phyloP scores from a whole-genome alignment of 78 protist species.

The Pirum gemmata region DNA sequence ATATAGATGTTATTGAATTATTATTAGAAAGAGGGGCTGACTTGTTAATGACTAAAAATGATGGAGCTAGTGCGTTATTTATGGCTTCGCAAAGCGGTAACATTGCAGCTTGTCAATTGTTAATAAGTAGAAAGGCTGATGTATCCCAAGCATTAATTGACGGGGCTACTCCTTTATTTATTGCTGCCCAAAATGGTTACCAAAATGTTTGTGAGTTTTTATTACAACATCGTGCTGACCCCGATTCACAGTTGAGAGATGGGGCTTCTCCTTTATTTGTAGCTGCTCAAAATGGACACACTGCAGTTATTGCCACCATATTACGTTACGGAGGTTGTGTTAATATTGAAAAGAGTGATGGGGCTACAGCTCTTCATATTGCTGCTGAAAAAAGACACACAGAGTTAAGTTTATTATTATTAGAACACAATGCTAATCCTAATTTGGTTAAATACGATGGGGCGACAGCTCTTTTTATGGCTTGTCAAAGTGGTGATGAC shows the following conservation, averaged over 20 bases:
- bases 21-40: background rate
- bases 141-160: background rate
- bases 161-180: background rate
- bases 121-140: background rate
- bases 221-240: background rate
- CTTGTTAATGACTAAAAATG: too few species aligned
- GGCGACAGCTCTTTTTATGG: slow-evolving; percentile 47
- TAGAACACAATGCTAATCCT: background rate
- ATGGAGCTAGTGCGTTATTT: slow-evolving; percentile 4
- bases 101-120: background rate
- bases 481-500: slow-evolving; percentile 43
- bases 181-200: background rate
- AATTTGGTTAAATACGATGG: background rate
- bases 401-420: background rate
- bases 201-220: background rate
- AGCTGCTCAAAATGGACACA: background rate
- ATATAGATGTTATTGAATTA: background rate
- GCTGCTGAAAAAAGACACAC: slow-evolving; percentile 5
- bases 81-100: slow-evolving; percentile 12
- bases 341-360: slow-evolving; percentile 2
- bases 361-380: background rate
- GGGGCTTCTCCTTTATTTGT: slow-evolving; percentile 31
- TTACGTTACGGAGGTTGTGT: slow-evolving; percentile 20
- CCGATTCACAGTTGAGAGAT: background rate
- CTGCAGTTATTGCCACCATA: background rate